Base-by-base conservation (phyloP, 2,329 filamentous ascomycete species). In the Allantophomopsis cytisporea region DNA sequence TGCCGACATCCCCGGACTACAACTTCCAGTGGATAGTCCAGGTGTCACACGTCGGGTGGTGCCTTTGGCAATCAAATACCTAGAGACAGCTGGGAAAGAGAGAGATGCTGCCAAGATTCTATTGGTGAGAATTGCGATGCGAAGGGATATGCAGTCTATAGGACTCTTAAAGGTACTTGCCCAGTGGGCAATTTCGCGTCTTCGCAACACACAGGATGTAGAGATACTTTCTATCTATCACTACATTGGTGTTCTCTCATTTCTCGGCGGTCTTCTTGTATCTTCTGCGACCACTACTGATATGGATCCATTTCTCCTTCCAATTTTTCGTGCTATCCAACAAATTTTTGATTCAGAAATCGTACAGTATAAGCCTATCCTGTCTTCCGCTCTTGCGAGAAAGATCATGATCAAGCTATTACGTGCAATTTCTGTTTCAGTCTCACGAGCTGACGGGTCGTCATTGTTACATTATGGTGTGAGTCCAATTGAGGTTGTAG, bases 351-450 rank as follows among this genome's bases (percentile, higher is more conserved):
- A 68, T 2, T 59, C 62, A 15, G 61, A 69, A 0, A 69, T 64
- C 15, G 52, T 63, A 2, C 55, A 69, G 13, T 72, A 69, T 35
- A 60, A 63, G 18, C 54, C 62, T 0, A 71, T 89, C 31, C 69
- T 70, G 30, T 75, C 78, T 1, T 88, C 87, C 34, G 85, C 88
- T 0, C 68, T 89, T 28, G 83, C 84, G 2, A 74, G 86, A 40
- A 94, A 93, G 58, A 73, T 80, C 42, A 68, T 86, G 23, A 78
- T 94, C 55, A 96, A 95, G 54, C 79, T 87, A n/a, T 66, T 87
- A 36, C 76, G 87, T 14, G 82, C 82, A 13, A 71, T 87, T 31
- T 70, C 80, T 2, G 69, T 82, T 5, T 71, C 88, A 44, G 65
- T 75, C 7, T 60, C 89, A 15, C 68, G 75, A 14, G 68, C 65